A percentile compares a stretch with the other conserved stretches of the same genome.
These are phyloP conservation scores for Entomortierella beljakovae DNA, from an alignment of 192 early-diverging fungal genomes.

Conservation along the genomic window DNA sequence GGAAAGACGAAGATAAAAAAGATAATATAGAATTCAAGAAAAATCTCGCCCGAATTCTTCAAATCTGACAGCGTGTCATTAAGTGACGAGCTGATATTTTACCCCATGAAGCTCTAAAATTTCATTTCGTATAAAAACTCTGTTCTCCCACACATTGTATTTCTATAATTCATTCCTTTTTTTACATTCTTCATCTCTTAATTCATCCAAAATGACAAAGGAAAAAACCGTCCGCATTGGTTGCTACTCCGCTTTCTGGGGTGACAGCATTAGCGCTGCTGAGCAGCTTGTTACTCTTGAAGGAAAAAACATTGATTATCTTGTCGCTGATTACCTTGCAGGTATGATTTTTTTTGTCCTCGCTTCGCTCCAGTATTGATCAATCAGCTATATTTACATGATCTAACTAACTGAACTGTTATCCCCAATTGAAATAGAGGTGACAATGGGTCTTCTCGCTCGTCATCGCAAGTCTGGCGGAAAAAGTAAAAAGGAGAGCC, in stretches of 20 bases:
- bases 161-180: neutral
- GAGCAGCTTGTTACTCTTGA: constrained; percentile 64
- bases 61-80: too few species aligned
- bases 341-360: constrained; percentile 40
- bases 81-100: too few species aligned
- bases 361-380: neutral
- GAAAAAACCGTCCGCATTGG: constrained; percentile 65
- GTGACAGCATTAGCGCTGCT: constrained; percentile 66
- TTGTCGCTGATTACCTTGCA: constrained; percentile 75
- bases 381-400: neutral
- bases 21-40: too few species aligned
- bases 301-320: constrained; percentile 60
- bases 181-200: constrained; percentile 2
- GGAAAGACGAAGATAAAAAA: too few species aligned
- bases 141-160: neutral
- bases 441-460: constrained; percentile 77
- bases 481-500: constrained; percentile 53
- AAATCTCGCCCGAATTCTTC: too few species aligned
- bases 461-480: constrained; percentile 57
- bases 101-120: too few species aligned
- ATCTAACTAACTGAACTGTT: neutral
- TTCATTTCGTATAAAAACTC: neutral
- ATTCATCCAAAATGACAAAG: constrained; percentile 13
- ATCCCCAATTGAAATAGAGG: constrained; percentile 54
- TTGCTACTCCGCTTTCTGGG: constrained; percentile 73